A percentile compares a stretch with the other conserved stretches of the same genome.
Conservation (phyloP, 2,329 filamentous ascomycete genomes). For the Botryotinia globosa region DNA sequence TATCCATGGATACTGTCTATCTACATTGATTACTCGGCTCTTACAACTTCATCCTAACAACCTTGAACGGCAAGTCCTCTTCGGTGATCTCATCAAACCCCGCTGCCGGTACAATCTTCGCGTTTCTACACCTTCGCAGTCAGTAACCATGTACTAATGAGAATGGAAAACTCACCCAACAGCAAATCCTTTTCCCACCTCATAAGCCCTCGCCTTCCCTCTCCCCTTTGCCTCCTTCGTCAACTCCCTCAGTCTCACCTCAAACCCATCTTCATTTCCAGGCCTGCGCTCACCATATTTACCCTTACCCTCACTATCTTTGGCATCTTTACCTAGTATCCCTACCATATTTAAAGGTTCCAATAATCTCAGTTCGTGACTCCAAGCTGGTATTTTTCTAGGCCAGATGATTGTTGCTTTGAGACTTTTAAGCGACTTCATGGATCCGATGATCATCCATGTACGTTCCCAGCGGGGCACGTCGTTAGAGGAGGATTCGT, state of each 20-base stretch:
- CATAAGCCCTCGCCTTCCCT: constrained; percentile 19
- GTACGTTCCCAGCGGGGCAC: constrained; percentile 27
- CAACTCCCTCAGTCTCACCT: constrained; percentile 24
- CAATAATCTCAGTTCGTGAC: constrained; percentile 25
- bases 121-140: background rate
- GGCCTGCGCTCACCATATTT: background rate
- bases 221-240: constrained; percentile 1
- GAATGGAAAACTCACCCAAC: constrained; percentile 2
- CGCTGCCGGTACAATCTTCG: background rate
- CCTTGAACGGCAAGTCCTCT: constrained; percentile 17
- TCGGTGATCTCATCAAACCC: constrained; percentile 9
- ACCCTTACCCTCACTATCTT: background rate
- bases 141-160: background rate
- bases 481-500: constrained; percentile 24
- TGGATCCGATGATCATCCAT: constrained; percentile 29
- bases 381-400: constrained; percentile 15
- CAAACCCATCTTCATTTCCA: constrained; percentile 15
- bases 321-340: background rate
- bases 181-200: constrained; percentile 4
- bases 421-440: constrained; percentile 23
- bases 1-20: background rate
- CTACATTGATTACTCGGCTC: background rate
- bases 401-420: constrained; percentile 26
- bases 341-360: constrained; percentile 26
- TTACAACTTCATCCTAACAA: constrained; percentile 13